Evolutionary conservation across 257 asterid genomes (phyloP).

Genomic region (Jacaranda mimosifolia): DNA sequence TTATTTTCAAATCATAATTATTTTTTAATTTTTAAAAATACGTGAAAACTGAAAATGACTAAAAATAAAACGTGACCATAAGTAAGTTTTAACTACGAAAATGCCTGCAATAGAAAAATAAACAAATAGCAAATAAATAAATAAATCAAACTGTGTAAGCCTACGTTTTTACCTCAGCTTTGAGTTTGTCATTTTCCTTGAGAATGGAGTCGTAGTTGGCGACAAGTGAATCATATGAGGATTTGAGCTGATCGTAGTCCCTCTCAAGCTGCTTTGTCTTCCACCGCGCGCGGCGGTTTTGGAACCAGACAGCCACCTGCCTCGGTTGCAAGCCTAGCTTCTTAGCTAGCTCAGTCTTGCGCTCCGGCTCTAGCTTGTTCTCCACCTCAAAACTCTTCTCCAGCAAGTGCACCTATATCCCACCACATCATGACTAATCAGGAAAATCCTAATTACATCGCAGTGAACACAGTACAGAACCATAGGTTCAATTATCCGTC

Average conservation of each 20-base stretch:
- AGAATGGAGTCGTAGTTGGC: slow-evolving; percentile 55
- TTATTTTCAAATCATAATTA: no score
- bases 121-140: no score
- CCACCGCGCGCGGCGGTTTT: slow-evolving; percentile 68
- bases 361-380: slow-evolving; percentile 81
- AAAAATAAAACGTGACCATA: no score
- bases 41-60: no score
- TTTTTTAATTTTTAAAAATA: no score
- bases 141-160: no score
- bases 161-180: slow-evolving; percentile 55
- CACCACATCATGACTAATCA: neutral
- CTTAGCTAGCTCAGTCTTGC: slow-evolving; percentile 71
- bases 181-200: slow-evolving; percentile 68
- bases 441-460: no score
- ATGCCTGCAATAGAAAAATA: no score
- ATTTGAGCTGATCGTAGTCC: slow-evolving; percentile 70
- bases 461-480: no score
- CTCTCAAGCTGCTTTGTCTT: slow-evolving; percentile 54
- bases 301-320: slow-evolving; percentile 88
- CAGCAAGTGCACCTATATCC: slow-evolving; percentile 56
- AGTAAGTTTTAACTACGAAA: no score
- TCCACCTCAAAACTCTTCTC: slow-evolving; percentile 79
- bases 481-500: no score
- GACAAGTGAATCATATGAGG: slow-evolving; percentile 68
- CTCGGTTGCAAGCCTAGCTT: slow-evolving; percentile 72